Conservation (phyloP, 129 eudicot species). For the Sambucus nigra region DNA sequence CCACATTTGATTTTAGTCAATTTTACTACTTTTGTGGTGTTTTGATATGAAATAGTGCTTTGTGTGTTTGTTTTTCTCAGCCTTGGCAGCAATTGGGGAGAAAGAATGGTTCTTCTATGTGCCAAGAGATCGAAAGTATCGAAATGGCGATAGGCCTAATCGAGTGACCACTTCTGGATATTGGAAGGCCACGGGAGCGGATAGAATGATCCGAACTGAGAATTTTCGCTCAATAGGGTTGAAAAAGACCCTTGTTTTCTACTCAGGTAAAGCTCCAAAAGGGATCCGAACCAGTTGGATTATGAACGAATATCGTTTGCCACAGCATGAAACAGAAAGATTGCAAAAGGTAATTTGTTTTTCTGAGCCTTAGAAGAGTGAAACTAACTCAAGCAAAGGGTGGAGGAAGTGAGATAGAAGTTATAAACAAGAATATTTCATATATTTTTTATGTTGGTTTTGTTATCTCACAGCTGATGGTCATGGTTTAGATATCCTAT, state of each 20-base stretch:
- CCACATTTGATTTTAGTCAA: not conserved
- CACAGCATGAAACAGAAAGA: slow-evolving; percentile 49
- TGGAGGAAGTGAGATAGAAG: too few species aligned
- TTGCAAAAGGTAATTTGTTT: slow-evolving; percentile 35
- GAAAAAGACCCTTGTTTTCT: slow-evolving; percentile 52
- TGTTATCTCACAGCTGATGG: not conserved
- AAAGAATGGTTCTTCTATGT: slow-evolving; percentile 60
- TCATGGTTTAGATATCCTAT: not conserved
- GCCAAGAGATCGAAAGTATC: slow-evolving; percentile 56
- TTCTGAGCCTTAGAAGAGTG: too few species aligned
- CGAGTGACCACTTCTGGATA: slow-evolving; percentile 61
- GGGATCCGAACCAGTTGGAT: slow-evolving; percentile 62
- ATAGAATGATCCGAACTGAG: slow-evolving; percentile 42
- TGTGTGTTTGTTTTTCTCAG: too few species aligned
- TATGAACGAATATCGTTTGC: slow-evolving; percentile 65
- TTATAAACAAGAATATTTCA: too few species aligned
- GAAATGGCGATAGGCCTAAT: slow-evolving; percentile 57
- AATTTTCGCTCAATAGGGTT: slow-evolving; percentile 38
- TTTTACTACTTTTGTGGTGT: not conserved
- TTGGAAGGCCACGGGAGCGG: slow-evolving; percentile 64
- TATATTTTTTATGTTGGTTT: too few species aligned
- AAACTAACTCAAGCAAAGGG: too few species aligned
- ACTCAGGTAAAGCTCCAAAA: slow-evolving; percentile 58
- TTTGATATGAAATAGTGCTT: too few species aligned
- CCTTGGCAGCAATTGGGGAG: slow-evolving; percentile 45